phyloP scores from a whole-genome alignment of 331 rosid genomes.

The Ulmus americana region DNA sequence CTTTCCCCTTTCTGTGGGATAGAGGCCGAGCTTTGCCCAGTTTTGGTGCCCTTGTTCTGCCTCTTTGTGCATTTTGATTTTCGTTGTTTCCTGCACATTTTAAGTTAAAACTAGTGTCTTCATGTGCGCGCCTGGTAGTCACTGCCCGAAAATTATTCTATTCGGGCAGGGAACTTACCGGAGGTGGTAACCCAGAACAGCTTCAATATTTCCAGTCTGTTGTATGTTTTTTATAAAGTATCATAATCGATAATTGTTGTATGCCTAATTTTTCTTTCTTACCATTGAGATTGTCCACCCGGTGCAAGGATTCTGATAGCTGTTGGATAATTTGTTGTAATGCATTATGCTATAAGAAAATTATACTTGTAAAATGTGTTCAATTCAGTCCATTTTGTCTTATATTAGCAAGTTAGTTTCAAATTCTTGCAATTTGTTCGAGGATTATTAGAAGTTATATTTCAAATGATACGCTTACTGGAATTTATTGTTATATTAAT shows the following conservation, averaged over 20 bases:
- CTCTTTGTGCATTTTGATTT: slow-evolving; percentile 33
- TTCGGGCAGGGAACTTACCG: slow-evolving; percentile 48
- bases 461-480: no score
- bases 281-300: slow-evolving; percentile 29
- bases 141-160: slow-evolving; percentile 34
- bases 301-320: slow-evolving; percentile 40
- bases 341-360: slow-evolving; percentile 36
- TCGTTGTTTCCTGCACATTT: slow-evolving; percentile 27
- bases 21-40: slow-evolving; percentile 46
- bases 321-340: slow-evolving; percentile 41
- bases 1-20: slow-evolving; percentile 41
- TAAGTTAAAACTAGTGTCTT: slow-evolving; percentile 37
- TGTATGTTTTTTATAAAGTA: slow-evolving; percentile 24
- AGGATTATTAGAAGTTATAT: no score
- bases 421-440: no score
- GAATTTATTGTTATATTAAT: no score
- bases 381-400: slow-evolving; percentile 27
- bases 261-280: slow-evolving; percentile 21
- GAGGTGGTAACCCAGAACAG: slow-evolving; percentile 70
- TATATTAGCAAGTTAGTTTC: no score
- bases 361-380: slow-evolving; percentile 41
- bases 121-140: slow-evolving; percentile 81
- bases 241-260: slow-evolving; percentile 34
- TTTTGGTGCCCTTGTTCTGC: slow-evolving; percentile 40
- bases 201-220: slow-evolving; percentile 26